Evolutionary conservation across 1,139 yeast genomes (phyloP).

Genomic region (Entelexis paramagnoliae): DNA sequence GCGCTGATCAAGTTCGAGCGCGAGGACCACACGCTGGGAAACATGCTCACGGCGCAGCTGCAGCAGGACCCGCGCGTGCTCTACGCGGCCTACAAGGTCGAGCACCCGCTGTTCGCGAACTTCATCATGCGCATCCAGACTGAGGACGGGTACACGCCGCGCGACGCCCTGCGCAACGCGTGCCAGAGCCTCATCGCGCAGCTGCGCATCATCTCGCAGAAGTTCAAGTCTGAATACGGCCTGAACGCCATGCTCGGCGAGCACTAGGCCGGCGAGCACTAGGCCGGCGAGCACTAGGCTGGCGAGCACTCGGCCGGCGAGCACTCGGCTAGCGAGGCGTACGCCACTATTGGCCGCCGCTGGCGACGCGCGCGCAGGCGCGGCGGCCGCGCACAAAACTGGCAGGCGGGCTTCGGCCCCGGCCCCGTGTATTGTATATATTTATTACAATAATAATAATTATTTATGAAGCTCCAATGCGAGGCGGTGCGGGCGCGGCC

Average conservation of each 20-base stretch:
- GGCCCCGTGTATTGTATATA: background rate
- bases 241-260: constrained; percentile 57
- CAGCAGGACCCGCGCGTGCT: constrained; percentile 76
- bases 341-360: background rate
- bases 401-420: background rate
- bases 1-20: constrained; percentile 86
- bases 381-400: background rate
- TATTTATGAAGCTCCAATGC: background rate
- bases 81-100: constrained; percentile 94
- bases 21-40: constrained; percentile 95
- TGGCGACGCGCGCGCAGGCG: background rate
- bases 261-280: constrained; percentile 22
- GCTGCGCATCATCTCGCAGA: constrained; percentile 59
- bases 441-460: background rate
- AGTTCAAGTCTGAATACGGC: constrained; percentile 87
- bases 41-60: constrained; percentile 74
- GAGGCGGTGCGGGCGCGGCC: too few species aligned
- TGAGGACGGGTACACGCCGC: constrained; percentile 86
- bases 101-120: constrained; percentile 93
- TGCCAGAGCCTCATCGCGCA: constrained; percentile 75
- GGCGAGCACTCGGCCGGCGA: constrained; percentile 20
- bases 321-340: too few species aligned
- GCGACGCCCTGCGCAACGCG: constrained; percentile 81
- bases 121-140: constrained; percentile 91
- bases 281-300: constrained; percentile 21